Evolutionary conservation across 192 early-diverging fungal genomes (phyloP), one percentile per base, ranked within the genome.

Genomic region (Podila epigama): DNA sequence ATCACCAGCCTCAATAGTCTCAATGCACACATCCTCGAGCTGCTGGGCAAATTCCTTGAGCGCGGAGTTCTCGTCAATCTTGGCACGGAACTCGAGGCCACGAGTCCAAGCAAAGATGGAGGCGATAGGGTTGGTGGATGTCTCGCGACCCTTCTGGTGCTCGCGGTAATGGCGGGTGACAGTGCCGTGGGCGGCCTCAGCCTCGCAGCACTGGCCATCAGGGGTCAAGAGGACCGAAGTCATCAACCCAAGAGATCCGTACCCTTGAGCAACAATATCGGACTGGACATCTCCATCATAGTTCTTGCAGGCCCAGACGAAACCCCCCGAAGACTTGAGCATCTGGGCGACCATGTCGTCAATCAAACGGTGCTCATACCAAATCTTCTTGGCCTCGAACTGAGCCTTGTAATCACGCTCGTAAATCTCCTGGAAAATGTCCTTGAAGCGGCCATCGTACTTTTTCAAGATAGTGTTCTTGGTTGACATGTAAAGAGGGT

Each of bases 301-400:
- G 90, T 98, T 98, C 82, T 96, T 96, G 85, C 88, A 89, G 31
- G 97, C 96, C 89, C 95, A 95, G 33, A 98, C 91, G 59, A 97
- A 96, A 25, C 93, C 94, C 63, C 97, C 97, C 39, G 89, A 80
- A 56, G 95, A 96, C 87, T 99, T 99, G 78, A 99, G 84, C 54
- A 92, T 92, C 86, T 99, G 96, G 20, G 97, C 97, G 82, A 96
- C 95, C 96, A 97, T 97, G 83, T 98, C 97, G 85, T 98, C 97
- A 69, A 98, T 97, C 39, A 98, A 85, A 61, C 97, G 91, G 85
- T 99, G 97, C 85, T 97, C 96, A 77, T 99, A 99, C 95, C 94
- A 99, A 84, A 99, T 97, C 56, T 88, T 87, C n/a, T 75, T 75
- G 50, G 77, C 85, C 79, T 96, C 92, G 77, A 95, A 97, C 65